phyloP scores from a whole-genome alignment of 306 rosid genomes.

The Astragalus glycyphyllos region DNA sequence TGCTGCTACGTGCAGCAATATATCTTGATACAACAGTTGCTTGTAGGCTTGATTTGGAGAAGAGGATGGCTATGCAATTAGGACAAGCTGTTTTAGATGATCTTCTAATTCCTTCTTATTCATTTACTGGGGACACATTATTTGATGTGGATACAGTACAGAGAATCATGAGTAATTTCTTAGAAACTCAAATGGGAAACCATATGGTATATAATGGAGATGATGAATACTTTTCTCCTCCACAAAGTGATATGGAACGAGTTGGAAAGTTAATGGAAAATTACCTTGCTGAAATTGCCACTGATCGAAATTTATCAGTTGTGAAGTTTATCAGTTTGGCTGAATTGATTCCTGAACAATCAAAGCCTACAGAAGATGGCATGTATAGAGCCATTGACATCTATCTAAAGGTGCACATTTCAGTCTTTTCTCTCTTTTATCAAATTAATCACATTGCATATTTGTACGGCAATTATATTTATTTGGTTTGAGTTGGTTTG shows the following conservation, averaged over 20 bases:
- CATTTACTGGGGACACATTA: slow-evolving; percentile 79
- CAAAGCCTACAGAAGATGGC: slow-evolving; percentile 86
- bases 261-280: slow-evolving; percentile 89
- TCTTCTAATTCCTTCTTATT: slow-evolving; percentile 86
- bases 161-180: slow-evolving; percentile 69
- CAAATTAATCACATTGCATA: no score
- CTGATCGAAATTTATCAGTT: slow-evolving; percentile 73
- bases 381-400: slow-evolving; percentile 93
- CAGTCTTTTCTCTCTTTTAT: slow-evolving; percentile 3
- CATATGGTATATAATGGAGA: slow-evolving; percentile 48
- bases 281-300: slow-evolving; percentile 85
- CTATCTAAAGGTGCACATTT: slow-evolving; percentile 78
- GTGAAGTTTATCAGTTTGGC: slow-evolving; percentile 69
- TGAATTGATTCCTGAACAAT: slow-evolving; percentile 85
- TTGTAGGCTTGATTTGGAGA: slow-evolving; percentile 95
- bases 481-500: no score
- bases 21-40: slow-evolving; percentile 92
- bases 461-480: no score
- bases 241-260: slow-evolving; percentile 57
- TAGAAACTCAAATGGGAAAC: slow-evolving; percentile 59
- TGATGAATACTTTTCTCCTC: slow-evolving; percentile 61
- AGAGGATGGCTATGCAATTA: slow-evolving; percentile 76
- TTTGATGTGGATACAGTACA: slow-evolving; percentile 89
- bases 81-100: slow-evolving; percentile 86
- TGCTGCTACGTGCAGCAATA: slow-evolving; percentile 83